Percentiles rank a stretch among this genome's conserved stretches.
Evolutionary conservation across 2,329 filamentous ascomycete species (phyloP).

Genomic region (Epichloe brachyelytri): DNA sequence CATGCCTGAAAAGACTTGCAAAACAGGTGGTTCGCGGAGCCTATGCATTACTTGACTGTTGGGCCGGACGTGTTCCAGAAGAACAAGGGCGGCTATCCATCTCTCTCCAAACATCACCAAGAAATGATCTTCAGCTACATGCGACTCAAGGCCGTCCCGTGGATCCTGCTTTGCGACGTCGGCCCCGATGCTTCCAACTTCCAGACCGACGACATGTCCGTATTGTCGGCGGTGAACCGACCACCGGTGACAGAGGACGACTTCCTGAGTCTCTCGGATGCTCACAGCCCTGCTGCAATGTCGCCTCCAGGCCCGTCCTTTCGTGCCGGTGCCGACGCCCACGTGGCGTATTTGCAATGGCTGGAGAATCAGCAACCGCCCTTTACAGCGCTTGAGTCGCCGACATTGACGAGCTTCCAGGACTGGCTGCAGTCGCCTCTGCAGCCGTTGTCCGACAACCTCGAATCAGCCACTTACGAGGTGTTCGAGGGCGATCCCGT

Average conservation of each 20-base stretch:
- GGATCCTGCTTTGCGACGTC: constrained; percentile 50
- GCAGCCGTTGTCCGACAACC: constrained; percentile 88
- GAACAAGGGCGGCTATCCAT: constrained; percentile 49
- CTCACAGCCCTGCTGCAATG: constrained; percentile 25
- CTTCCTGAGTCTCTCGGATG: constrained; percentile 61
- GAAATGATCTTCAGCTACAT: constrained; percentile 48
- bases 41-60: constrained; percentile 49
- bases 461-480: constrained; percentile 95
- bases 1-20: constrained; percentile 48
- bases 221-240: constrained; percentile 15
- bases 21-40: constrained; percentile 57
- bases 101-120: constrained; percentile 49
- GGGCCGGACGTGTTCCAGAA: constrained; percentile 39
- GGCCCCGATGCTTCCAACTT: constrained; percentile 32
- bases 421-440: constrained; percentile 93
- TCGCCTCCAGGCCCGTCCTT: constrained; percentile 17
- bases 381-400: constrained; percentile 35
- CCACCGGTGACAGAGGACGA: constrained; percentile 31
- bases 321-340: constrained; percentile 18
- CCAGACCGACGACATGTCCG: constrained; percentile 12
- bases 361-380: constrained; percentile 71
- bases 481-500: constrained; percentile 97
- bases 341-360: constrained; percentile 73
- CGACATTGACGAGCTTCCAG: constrained; percentile 51
- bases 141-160: constrained; percentile 49